Evolutionary conservation across 768 basidiomycete genomes (phyloP).

Genomic region (Exsudoporus frostii): DNA sequence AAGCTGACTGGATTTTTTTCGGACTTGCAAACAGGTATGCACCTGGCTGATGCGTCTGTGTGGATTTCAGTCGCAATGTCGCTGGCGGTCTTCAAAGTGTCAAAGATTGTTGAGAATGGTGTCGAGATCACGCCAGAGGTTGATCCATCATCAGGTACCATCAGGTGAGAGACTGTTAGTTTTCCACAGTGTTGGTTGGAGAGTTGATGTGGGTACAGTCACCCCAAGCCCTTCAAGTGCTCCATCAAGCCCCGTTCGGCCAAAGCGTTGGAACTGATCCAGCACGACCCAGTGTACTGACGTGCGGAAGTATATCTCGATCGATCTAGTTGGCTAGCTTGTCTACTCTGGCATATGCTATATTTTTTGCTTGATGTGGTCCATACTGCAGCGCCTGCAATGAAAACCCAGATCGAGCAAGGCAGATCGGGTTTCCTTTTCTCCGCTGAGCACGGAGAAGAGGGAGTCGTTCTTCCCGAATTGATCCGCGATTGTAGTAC

Average conservation of each 20-base stretch:
- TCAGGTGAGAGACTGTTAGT: constrained; percentile 41
- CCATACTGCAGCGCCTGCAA: too few relatives aligned
- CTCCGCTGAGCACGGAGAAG: too few relatives aligned
- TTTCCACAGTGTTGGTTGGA: neutral
- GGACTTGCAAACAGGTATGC: constrained; percentile 36
- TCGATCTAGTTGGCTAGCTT: constrained; percentile 3
- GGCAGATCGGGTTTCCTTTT: too few relatives aligned
- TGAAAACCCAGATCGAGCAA: too few relatives aligned
- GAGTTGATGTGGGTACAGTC: constrained; percentile 32
- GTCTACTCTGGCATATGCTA: neutral
- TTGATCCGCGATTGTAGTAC: neutral
- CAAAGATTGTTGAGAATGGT: constrained; percentile 44
- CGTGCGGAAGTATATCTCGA: neutral
- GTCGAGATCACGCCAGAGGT: constrained; percentile 50
- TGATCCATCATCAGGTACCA: constrained; percentile 59
- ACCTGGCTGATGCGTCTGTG: constrained; percentile 50
- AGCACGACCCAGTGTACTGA: constrained; percentile 38
- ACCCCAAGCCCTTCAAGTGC: constrained; percentile 62
- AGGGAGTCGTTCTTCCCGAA: neutral
- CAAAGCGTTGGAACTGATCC: constrained; percentile 52
- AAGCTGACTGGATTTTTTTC: constrained; percentile 2
- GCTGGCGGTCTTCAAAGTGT: constrained; percentile 48
- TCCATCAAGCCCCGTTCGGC: constrained; percentile 58
- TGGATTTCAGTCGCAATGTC: constrained; percentile 44
- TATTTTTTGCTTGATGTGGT: neutral